A percentile compares a stretch with the other conserved stretches of the same genome.
These are phyloP conservation scores for Laguncularia racemosa DNA, from an alignment of 345 rosid species.

Conservation along the genomic window DNA sequence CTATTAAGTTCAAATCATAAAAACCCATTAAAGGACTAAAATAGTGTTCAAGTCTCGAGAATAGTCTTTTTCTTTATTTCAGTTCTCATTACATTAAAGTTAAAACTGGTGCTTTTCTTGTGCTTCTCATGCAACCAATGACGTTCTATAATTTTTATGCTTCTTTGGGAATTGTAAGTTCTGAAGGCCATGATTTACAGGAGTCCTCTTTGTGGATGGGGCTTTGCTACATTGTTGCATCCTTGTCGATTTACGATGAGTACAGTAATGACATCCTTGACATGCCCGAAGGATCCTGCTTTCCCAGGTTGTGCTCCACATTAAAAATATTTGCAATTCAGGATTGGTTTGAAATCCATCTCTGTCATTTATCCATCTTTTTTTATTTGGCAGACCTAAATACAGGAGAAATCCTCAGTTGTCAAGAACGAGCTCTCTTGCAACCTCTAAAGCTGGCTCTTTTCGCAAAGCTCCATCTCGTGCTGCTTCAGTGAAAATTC, in stretches of 20 bases:
- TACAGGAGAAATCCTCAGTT: slow-evolving; percentile 31
- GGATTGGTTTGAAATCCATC: slow-evolving; percentile 2
- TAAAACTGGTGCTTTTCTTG: too few relatives aligned
- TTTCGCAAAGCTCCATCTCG: slow-evolving; percentile 41
- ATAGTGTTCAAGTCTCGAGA: too few relatives aligned
- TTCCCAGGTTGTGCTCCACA: slow-evolving; percentile 51
- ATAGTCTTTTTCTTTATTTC: too few relatives aligned
- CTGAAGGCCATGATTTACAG: slow-evolving; percentile 26
- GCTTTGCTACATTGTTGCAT: slow-evolving; percentile 66
- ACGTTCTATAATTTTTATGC: too few relatives aligned
- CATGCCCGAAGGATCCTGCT: slow-evolving; percentile 90
- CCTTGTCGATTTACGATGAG: slow-evolving; percentile 83
- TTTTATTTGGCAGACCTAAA: slow-evolving; percentile 36
- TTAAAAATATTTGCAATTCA: slow-evolving; percentile 3
- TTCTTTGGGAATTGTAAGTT: background rate
- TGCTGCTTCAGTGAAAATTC: slow-evolving; percentile 37
- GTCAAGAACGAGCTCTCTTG: slow-evolving; percentile 25
- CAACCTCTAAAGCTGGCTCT: slow-evolving; percentile 42
- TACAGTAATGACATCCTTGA: slow-evolving; percentile 87
- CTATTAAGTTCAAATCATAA: too few relatives aligned
- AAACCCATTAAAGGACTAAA: too few relatives aligned
- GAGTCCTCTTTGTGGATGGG: slow-evolving; percentile 89
- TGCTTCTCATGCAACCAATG: too few relatives aligned
- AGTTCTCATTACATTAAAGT: too few relatives aligned
- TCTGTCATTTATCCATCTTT: background rate